These are phyloP conservation scores for Cladobotryum mycophilum DNA, from an alignment of 2,329 filamentous ascomycete species.

Conservation along the genomic window DNA sequence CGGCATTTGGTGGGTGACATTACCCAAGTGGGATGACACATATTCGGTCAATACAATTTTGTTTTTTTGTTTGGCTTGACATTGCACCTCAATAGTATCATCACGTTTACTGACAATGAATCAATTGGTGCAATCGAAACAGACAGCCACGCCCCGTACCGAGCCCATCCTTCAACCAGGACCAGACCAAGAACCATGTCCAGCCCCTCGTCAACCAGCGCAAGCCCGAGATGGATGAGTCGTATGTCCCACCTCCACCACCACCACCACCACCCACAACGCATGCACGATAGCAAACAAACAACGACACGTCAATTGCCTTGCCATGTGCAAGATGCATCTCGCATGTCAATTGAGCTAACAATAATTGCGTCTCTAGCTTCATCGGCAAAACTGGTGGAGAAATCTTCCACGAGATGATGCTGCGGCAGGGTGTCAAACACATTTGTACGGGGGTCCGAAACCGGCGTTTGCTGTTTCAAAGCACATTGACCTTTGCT, in stretches of 20 bases:
- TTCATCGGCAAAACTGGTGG: slow-evolving; percentile 91
- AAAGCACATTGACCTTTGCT: slow-evolving; percentile 11
- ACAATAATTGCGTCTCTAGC: slow-evolving; percentile 31
- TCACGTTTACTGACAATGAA: too few species aligned
- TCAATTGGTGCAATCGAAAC: too few species aligned
- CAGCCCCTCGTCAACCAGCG: slow-evolving; percentile 57
- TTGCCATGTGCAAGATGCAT: background rate
- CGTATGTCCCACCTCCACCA: slow-evolving; percentile 45
- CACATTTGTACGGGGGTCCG: slow-evolving; percentile 70
- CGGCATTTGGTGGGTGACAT: too few species aligned
- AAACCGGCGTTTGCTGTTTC: background rate
- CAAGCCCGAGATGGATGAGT: slow-evolving; percentile 64
- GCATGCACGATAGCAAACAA: background rate
- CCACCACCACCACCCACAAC: background rate
- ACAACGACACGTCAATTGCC: background rate
- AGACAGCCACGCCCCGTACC: slow-evolving; percentile 47
- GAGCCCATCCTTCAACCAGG: slow-evolving; percentile 51
- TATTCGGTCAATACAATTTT: too few species aligned
- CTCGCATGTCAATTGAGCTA: slow-evolving; percentile 11
- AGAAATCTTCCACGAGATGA: slow-evolving; percentile 97
- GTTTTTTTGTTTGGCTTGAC: too few species aligned
- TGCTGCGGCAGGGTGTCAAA: slow-evolving; percentile 86
- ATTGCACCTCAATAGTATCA: too few species aligned
- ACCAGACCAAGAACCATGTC: slow-evolving; percentile 48
- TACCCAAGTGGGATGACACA: too few species aligned